Base-by-base conservation (phyloP, 2,329 filamentous ascomycete species). In the Colletotrichum tabaci region DNA sequence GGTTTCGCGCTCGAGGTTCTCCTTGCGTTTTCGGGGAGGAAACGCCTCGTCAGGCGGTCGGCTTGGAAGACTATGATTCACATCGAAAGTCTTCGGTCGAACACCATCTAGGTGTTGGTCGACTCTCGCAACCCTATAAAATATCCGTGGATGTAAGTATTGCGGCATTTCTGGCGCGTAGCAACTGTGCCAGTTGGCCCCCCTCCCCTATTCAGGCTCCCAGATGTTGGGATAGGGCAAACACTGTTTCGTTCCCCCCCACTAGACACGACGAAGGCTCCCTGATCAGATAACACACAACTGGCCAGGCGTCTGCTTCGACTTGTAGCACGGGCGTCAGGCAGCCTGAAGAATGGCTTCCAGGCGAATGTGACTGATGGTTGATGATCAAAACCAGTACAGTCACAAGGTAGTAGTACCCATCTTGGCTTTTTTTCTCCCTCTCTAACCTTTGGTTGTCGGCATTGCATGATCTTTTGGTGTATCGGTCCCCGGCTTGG, bases 1-100 rank as follows among this genome's bases (percentile, higher is more conserved):
- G 5, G 61, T 61, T 26, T 70, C 70, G 56, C 66, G 67, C 30
- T 73, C 61, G 42, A 70, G 49, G 15, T 70, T 66, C n/a, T 65
- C 49, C n/a, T 66, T 47, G 18, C 61, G 61, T 12, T 44, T 44
- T 1, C 61, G 67, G 4, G 3, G 62, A 55, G 18, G 56, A 46
- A 0, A 66, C 38, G 3, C 57, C 16, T 13, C 66, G 70, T 1
- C 61, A n/a, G 3, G 61, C 66, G 38, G 63, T 50, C 30, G 61
- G 66, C 2, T 70, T 66, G 2, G 66, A 30, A 18, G 26, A 26
- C 26, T 73, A 61, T 55, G 61, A 70, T 55, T 52, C 52, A 50
- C 66, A 66, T 2, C 46, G 23, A 18, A 63, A 4, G 15, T 56
- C 26, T 50, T 49, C 57, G 1, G 40, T 21, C 4, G 9, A 55